These are phyloP conservation scores for Chrysanthemum seticuspe DNA, from an alignment of 129 eudicot genomes.

Conservation along the genomic window DNA sequence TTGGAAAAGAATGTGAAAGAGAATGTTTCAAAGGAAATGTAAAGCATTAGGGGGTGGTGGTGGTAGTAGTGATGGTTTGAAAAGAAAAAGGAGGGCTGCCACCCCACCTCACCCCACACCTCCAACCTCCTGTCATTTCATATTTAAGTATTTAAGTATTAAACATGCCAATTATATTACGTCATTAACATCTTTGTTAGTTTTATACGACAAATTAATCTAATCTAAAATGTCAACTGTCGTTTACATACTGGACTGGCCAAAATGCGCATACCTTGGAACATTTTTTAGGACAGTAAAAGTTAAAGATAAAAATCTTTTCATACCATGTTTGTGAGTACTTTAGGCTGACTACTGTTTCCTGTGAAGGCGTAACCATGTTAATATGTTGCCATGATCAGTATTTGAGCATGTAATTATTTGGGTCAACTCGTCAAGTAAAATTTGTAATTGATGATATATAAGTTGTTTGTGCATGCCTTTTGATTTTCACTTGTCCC, in stretches of 20 bases:
- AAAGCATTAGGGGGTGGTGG: slow-evolving; percentile 61
- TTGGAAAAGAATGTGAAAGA: slow-evolving; percentile 51
- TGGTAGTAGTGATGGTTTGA: slow-evolving; percentile 65
- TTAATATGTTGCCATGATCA: no score
- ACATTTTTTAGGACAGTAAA: no score
- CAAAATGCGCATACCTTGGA: neutral
- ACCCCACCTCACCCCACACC: slow-evolving; percentile 40
- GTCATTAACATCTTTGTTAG: slow-evolving; percentile 18
- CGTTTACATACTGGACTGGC: neutral
- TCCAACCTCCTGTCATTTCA: slow-evolving; percentile 58
- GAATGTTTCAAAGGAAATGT: slow-evolving; percentile 56
- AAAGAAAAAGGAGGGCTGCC: slow-evolving; percentile 55
- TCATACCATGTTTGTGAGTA: neutral
- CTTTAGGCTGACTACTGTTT: neutral
- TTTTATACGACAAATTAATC: neutral
- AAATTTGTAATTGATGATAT: neutral
- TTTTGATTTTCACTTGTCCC: no score
- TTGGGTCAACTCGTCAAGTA: neutral
- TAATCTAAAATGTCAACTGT: slow-evolving; percentile 2
- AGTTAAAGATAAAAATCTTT: no score
- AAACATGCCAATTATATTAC: slow-evolving; percentile 22
- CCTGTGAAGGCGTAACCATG: no score
- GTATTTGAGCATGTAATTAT: no score
- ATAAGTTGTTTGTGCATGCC: neutral
- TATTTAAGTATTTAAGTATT: slow-evolving; percentile 22